Base-by-base conservation (phyloP, 2,329 filamentous ascomycete genomes). In the Monosporascus sp. region DNA sequence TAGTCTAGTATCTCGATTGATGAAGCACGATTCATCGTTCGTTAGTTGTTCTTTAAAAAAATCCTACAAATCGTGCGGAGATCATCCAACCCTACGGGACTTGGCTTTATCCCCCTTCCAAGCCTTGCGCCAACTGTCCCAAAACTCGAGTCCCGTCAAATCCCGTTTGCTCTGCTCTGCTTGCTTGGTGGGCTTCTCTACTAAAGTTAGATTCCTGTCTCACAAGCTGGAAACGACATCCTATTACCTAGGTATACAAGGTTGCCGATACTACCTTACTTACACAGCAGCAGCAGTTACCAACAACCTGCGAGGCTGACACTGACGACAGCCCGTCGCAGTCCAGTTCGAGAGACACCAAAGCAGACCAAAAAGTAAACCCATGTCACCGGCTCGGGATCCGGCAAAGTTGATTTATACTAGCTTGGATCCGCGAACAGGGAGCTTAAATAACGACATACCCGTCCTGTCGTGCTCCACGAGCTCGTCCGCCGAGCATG, bases 401-500 rank as follows among this genome's bases (percentile, higher is more conserved):
- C 40, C 40, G 40, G 40, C 40, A 24, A 6, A 43, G 17, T 20
- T 22, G 40, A 43, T 24, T 20, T 43, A 43, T 43, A 43, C 40
- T 43, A 43, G 40, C 40, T 43, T 20, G 18, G 22, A 43, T 14
- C 40, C 40, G 18, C 22, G 40, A 24, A 24, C 40, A 18, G 22
- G n/a, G n/a, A n/a, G 17, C 37, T 40, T 40, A n/a, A 18, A 18
- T 17, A 43, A 14, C 17, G 24, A 43, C 40, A 18, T 43, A 20
- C 18, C 31, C 31, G 40, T 20, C 40, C 11, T 20, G 40, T 43
- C 40, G 31, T 35, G 31, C 5, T 24, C 40, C 40, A 9, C 8
- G 40, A 43, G 18, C n/a, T 43, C 18, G 17, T 24, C 40, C 54
- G 47, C 55, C 49, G 54, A 56, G 41, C 56, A 57, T 59, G 55